Conservation (phyloP, 495 filamentous ascomycete genomes). For the Trichoderma erinaceum region DNA sequence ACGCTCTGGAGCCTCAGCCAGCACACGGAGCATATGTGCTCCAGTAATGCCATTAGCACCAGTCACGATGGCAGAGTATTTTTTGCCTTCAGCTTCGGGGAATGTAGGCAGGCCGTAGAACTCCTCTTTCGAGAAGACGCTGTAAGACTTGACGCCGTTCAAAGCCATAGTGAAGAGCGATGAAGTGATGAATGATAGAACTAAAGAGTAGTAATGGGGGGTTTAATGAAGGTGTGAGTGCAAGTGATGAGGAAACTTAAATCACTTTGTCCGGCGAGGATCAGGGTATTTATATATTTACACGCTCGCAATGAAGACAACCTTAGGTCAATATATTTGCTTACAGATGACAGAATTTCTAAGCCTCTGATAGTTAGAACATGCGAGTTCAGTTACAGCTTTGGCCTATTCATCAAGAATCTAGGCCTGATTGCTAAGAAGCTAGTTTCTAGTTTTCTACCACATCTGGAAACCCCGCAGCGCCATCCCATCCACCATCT, state of each 20-base stretch:
- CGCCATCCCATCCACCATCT: neutral
- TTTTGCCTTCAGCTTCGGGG: slow-evolving; percentile 25
- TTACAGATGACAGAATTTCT: neutral
- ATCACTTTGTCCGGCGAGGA: neutral
- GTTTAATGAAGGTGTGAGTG: too few species aligned
- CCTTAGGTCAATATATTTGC: neutral
- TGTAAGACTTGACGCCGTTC: slow-evolving; percentile 26
- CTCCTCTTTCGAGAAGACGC: slow-evolving; percentile 23
- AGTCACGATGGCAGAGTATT: slow-evolving; percentile 43
- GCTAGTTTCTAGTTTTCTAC: too few species aligned
- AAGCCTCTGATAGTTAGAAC: neutral
- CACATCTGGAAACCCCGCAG: neutral
- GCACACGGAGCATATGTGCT: slow-evolving; percentile 38
- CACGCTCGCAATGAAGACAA: neutral
- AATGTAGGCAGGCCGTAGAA: slow-evolving; percentile 42
- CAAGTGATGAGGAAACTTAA: too few species aligned
- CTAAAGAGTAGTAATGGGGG: neutral
- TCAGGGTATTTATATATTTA: neutral
- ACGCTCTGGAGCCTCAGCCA: slow-evolving; percentile 32
- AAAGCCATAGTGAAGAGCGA: neutral
- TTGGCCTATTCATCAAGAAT: neutral
- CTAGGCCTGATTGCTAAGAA: neutral
- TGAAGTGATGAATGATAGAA: neutral
- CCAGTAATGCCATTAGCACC: slow-evolving; percentile 48
- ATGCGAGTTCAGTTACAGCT: neutral